Percentiles rank a stretch among this genome's conserved stretches.
Conservation (phyloP, 1,139 yeast genomes). For the Yamadazyma diospyri region DNA sequence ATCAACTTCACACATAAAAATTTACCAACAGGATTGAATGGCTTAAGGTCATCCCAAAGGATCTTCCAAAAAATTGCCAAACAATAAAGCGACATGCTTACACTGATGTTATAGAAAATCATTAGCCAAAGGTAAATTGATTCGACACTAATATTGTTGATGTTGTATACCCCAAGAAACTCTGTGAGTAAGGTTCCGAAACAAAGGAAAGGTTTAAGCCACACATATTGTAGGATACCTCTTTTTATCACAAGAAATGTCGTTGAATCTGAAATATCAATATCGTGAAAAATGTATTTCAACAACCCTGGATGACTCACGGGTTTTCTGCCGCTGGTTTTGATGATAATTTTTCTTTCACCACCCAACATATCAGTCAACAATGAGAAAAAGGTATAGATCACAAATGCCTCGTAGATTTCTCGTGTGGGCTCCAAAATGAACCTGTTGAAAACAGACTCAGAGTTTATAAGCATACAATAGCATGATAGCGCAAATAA, state of each 20-base stretch:
- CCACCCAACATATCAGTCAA: slow-evolving; percentile 88
- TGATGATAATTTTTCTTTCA: slow-evolving; percentile 75
- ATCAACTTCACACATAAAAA: slow-evolving; percentile 89
- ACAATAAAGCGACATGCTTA: slow-evolving; percentile 76
- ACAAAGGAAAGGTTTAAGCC: slow-evolving; percentile 85
- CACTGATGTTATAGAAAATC: slow-evolving; percentile 72
- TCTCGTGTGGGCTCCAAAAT: slow-evolving; percentile 78
- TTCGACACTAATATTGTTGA: slow-evolving; percentile 44
- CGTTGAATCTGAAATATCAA: slow-evolving; percentile 85
- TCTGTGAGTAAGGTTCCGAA: slow-evolving; percentile 52
- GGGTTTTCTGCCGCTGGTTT: slow-evolving; percentile 72
- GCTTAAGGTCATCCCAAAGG: slow-evolving; percentile 67
- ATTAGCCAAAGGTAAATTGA: slow-evolving; percentile 67
- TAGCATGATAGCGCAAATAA: slow-evolving; percentile 54
- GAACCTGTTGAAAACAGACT: slow-evolving; percentile 33
- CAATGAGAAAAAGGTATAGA: slow-evolving; percentile 85
- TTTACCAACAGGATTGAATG: slow-evolving; percentile 87
- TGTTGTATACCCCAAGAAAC: slow-evolving; percentile 46
- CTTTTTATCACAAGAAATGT: slow-evolving; percentile 75
- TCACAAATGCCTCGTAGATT: slow-evolving; percentile 92
- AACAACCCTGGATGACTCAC: slow-evolving; percentile 66
- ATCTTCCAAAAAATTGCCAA: slow-evolving; percentile 93
- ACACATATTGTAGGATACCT: slow-evolving; percentile 89
- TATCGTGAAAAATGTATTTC: slow-evolving; percentile 44
- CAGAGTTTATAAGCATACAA: slow-evolving; percentile 45